Base-by-base conservation (phyloP, 257 asterid species). In the Ophiorrhiza pumila region DNA sequence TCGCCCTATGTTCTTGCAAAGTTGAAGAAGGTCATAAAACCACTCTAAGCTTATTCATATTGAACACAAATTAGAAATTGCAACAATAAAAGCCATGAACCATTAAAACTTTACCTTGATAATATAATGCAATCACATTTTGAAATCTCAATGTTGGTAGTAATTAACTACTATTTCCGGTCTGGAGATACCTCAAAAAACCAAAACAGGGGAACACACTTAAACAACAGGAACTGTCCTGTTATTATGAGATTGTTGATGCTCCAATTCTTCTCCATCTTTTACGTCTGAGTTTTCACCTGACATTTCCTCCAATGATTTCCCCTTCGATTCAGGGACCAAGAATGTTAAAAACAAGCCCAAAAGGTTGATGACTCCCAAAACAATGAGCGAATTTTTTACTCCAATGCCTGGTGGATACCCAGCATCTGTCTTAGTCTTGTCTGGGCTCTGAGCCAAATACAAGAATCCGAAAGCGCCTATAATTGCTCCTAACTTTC, bases 391-490 rank as follows among this genome's bases (percentile, higher is more conserved):
- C 1, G 91, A 81, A 70, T 89, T 89, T 71, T 73, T 72, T 25
- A 85, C 88, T 63, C 90, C 93, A 34, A 88, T 85, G 4, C 93
- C 91, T 1, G 93, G 79, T 6, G 84, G 85, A 41, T 89, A 89
- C 12, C 93, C 87, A 2, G 89, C 87, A 73, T 89, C 91, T 0
- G 91, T 72, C 81, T 86, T 86, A 15, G 29, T 63, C 50, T 84
- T 81, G 73, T 89, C 90, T 42, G 65, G 78, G 47, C 68, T 79
- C 75, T 87, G 96, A 7, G 91, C 93, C 74, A 89, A 53, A 68
- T 85, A 85, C 71, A 85, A 58, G 77, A 87, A 89, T 66, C 90
- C 96, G 49, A 87, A 89, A 7, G 93, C 96, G 35, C 96, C 96
- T 0, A 89, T 65, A 2, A 89, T 89, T 1, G 93, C 93, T 9